Evolutionary conservation across 257 asterid genomes (phyloP).

Genomic region (Vinca minor): DNA sequence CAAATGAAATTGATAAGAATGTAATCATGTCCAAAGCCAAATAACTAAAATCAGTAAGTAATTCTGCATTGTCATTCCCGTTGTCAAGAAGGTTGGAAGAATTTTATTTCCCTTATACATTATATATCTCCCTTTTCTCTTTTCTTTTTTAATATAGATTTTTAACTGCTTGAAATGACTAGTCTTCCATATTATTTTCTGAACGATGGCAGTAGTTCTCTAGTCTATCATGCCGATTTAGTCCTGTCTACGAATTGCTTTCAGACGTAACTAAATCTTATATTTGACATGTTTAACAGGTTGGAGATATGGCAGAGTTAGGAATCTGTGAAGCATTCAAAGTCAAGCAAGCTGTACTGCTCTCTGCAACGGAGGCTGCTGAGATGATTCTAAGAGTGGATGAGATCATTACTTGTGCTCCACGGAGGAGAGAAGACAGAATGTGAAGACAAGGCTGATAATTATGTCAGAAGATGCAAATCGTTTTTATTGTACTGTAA

Average conservation of each 20-base stretch:
- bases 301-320: slow-evolving; percentile 65
- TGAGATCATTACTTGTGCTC: slow-evolving; percentile 81
- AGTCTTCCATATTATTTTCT: not conserved
- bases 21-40: not conserved
- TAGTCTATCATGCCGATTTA: too few species aligned
- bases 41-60: not conserved
- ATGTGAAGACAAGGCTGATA: slow-evolving; percentile 33
- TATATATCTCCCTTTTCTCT: too few species aligned
- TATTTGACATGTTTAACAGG: slow-evolving; percentile 33
- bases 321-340: slow-evolving; percentile 85
- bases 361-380: slow-evolving; percentile 88
- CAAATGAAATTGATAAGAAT: not conserved
- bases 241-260: not conserved
- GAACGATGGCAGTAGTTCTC: not conserved
- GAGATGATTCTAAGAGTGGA: slow-evolving; percentile 87
- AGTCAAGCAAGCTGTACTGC: slow-evolving; percentile 79
- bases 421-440: slow-evolving; percentile 71
- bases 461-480: not conserved
- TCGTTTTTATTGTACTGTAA: not conserved
- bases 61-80: not conserved
- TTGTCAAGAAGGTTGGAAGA: not conserved
- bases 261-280: not conserved
- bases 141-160: not conserved
- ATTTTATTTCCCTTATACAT: not conserved
- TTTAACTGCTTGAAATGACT: not conserved